Base-by-base conservation (phyloP, 2,329 filamentous ascomycete species). In the Nothophoma quercina region DNA sequence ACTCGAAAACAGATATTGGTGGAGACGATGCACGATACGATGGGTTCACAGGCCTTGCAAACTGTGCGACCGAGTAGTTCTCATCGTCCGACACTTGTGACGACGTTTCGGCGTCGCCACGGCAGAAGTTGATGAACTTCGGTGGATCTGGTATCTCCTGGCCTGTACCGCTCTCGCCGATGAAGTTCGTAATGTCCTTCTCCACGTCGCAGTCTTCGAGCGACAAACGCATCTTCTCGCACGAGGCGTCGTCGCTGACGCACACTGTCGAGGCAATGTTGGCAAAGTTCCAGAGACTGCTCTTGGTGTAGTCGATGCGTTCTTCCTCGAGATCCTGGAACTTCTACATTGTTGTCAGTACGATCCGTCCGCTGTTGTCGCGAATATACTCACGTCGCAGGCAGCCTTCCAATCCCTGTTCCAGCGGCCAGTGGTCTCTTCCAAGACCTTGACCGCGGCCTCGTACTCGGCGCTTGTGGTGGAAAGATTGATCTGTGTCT, bases 281-380 rank as follows among this genome's bases (percentile, higher is more conserved):
- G 49, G 95, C 93, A 77, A 98, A 99, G 12, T 88, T 93, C 96
- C 95, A 99, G 7, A 99, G 81, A 69, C 95, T 98, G 77, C 90
- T 96, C 81, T 98, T 99, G 62, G 92, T 93, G 71, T 96, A 99
- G 75, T 99, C 95, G 30, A 99, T 83, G 34, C 95, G 85, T 77
- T 99, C 95, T 74, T 99, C 96, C 77, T 99, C 95, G 10, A 99
- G 85, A 68, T 99, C 96, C 79, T 99, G 96, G 76, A 99, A 99
- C 79, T 98, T 99, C 81, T 96, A 40, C 15, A 29, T 30, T 49
- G 13, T 30, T 40, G 51, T 65, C 33, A 68, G 58, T 39, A 16
- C 10, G 1, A 7, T 4, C 23, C 12, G n/a, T 7, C 23, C 7
- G 15, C 13, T n/a, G 3, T 12, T 7, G 3, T 9, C 9, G 12